A percentile compares a stretch with the other conserved stretches of the same genome.
Evolutionary conservation across 352 stramenopile genomes (phyloP).

Genomic region (Phytophthora cajani): DNA sequence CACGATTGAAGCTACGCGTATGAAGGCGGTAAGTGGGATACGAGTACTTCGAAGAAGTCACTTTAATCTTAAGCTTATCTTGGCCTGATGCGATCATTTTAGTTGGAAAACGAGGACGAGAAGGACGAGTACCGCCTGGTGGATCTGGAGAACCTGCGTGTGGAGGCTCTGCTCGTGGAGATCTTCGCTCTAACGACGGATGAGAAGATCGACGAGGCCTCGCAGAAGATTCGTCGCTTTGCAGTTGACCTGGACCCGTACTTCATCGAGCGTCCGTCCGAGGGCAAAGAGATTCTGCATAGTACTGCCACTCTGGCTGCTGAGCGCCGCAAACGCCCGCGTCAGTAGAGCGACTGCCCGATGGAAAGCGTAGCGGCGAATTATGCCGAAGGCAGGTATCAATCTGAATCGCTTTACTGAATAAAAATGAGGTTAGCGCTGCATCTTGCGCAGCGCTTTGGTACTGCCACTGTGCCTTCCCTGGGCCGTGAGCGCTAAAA

Average conservation of each 20-base stretch:
- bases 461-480: background rate
- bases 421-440: slow-evolving; percentile 21
- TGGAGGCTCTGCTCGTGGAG: slow-evolving; percentile 87
- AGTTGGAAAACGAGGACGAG: slow-evolving; percentile 84
- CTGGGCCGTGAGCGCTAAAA: slow-evolving; percentile 3
- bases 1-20: slow-evolving; percentile 83
- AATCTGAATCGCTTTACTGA: slow-evolving; percentile 21
- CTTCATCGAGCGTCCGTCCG: slow-evolving; percentile 83
- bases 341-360: slow-evolving; percentile 37
- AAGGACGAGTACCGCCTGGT: slow-evolving; percentile 87
- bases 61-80: no score
- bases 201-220: slow-evolving; percentile 86
- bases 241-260: slow-evolving; percentile 84
- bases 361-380: background rate
- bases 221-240: slow-evolving; percentile 85
- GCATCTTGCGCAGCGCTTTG: background rate
- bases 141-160: slow-evolving; percentile 81
- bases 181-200: slow-evolving; percentile 86
- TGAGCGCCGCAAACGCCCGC: slow-evolving; percentile 78
- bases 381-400: background rate
- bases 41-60: background rate
- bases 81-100: background rate
- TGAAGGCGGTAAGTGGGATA: slow-evolving; percentile 73
- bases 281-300: slow-evolving; percentile 87
- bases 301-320: slow-evolving; percentile 82